phyloP scores from a whole-genome alignment of 306 rosid genomes.

The Albizia julibrissin region DNA sequence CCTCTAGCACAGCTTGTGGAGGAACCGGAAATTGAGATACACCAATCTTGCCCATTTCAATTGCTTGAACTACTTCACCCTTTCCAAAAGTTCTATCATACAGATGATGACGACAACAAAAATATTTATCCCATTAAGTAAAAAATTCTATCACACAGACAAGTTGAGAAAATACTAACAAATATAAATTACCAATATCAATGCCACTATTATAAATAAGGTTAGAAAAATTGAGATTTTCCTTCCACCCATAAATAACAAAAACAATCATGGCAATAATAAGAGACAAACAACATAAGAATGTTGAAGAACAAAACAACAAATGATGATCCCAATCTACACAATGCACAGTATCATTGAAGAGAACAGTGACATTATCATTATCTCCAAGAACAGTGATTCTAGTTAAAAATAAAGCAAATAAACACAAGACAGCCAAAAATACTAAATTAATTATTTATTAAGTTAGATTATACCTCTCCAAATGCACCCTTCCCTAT shows the following conservation, averaged over 20 bases:
- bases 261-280: not conserved
- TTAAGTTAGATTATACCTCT: constrained; percentile 62
- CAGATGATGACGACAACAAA: too few relatives aligned
- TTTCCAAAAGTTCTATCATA: too few relatives aligned
- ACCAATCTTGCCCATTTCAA: not conserved
- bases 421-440: constrained; percentile 17
- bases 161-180: too few relatives aligned
- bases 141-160: too few relatives aligned
- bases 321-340: constrained; percentile 11
- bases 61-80: too few relatives aligned
- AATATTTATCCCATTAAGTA: too few relatives aligned
- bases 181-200: not conserved
- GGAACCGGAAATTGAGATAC: not conserved
- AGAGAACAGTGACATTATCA: constrained; percentile 7
- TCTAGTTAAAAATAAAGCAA: constrained; percentile 7
- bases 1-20: too few relatives aligned
- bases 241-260: not conserved
- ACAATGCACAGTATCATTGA: constrained; percentile 13
- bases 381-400: constrained; percentile 5
- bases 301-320: constrained; percentile 7
- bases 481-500: constrained; percentile 99
- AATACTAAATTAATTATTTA: constrained; percentile 26
- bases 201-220: not conserved
- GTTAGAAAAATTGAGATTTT: not conserved
- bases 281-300: not conserved